Conservation (phyloP, 2,329 filamentous ascomycete genomes). For the Sordariomycetes sp. region DNA sequence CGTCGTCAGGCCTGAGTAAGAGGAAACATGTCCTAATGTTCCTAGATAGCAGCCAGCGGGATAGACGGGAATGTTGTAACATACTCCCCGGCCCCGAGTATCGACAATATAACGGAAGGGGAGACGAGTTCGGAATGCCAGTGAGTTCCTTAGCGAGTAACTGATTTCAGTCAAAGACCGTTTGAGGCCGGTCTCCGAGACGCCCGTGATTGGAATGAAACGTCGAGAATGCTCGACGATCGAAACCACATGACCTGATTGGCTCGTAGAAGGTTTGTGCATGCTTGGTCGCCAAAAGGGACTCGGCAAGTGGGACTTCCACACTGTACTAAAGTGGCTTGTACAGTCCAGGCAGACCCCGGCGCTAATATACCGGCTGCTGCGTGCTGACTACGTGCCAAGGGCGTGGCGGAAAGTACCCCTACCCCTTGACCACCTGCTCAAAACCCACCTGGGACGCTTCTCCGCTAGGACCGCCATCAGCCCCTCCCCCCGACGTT, state of each 20-base stretch:
- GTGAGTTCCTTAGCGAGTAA: too few relatives aligned
- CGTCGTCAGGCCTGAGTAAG: background rate
- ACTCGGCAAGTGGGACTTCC: background rate
- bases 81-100: background rate
- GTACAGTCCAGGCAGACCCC: background rate
- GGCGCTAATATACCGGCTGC: background rate
- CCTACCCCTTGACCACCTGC: background rate
- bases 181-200: background rate
- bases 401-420: background rate
- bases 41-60: background rate
- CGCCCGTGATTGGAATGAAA: background rate
- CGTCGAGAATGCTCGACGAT: background rate
- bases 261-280: background rate
- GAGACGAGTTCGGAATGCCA: too few relatives aligned
- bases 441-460: background rate
- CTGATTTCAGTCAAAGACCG: background rate
- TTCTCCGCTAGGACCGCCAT: background rate
- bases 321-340: background rate
- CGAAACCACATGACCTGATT: background rate
- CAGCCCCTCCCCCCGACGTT: background rate
- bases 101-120: background rate
- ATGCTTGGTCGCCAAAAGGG: background rate
- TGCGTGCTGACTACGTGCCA: background rate
- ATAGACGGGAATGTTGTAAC: background rate
- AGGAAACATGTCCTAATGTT: background rate